Evolutionary conservation across 208 protist genomes (phyloP), one percentile per base, ranked within the genome.

Genomic region (Leishmania major): DNA sequence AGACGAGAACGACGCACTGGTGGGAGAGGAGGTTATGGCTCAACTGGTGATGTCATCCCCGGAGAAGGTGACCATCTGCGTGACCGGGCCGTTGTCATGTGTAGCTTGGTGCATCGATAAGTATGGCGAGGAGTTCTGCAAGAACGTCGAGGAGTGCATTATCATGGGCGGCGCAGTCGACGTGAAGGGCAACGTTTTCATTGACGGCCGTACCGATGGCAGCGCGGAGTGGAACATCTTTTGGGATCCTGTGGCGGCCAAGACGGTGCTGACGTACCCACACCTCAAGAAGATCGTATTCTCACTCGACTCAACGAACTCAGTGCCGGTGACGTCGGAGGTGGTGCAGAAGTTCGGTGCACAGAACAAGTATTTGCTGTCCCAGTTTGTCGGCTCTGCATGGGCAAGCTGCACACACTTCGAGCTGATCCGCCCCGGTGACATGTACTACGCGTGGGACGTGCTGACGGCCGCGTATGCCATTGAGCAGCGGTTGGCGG

Each of bases 191-290:
- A 98, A 98, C 83, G 95, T 97, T 40, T 96, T 96, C 83, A n/a
- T 89, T 17, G 84, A 89, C 31, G 80, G 67, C 47, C 87, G 89
- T 53, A 95, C 90, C 8, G 92, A 97, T 79, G 94, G 95, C 69
- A 88, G 84, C 19, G 95, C 94, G 35, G 94, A 98, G 87, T 98
- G 94, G 95, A 98, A 97, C 75, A 94, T 98, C 82, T 98, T 93
- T 72, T 98, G 95, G 93, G 95, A 98, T 86, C 89, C 94, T 7
- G 67, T 84, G 43, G 89, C 94, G 7, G 95, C 95, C 7, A 85
- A 94, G 80, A 89, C 77, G 51, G 94, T 97, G n/a, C 76, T 98
- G 10, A 82, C 55, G 17, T 94, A 88, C 80, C 89, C 90, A 3
- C 75, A 84, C 28, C 60, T 96, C 57, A 70, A 81, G 25, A 90